Conservation (phyloP, 768 basidiomycete genomes). For the Phylloporus scabripes region DNA sequence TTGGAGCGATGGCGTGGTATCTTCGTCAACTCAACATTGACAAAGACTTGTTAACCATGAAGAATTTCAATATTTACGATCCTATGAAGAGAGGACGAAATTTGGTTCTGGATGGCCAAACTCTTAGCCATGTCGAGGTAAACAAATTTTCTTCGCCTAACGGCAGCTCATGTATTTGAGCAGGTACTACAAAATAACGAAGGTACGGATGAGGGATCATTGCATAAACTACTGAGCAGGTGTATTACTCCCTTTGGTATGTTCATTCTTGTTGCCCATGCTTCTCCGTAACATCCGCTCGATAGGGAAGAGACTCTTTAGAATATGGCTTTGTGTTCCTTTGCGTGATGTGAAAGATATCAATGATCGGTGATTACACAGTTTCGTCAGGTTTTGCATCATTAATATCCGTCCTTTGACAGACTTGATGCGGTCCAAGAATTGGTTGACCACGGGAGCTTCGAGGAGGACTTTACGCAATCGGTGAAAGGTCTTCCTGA, state of each 20-base stretch:
- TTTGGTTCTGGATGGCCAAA: conserved; percentile 88
- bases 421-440: conserved; percentile 95
- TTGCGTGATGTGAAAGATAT: conserved; percentile 77
- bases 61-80: conserved; percentile 96
- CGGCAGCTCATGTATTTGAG: conserved; percentile 4
- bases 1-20: conserved; percentile 94
- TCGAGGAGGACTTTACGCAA: conserved; percentile 68
- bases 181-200: conserved; percentile 88
- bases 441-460: conserved; percentile 72
- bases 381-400: conserved; percentile 7
- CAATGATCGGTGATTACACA: conserved; percentile 65
- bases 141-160: neutral
- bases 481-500: conserved; percentile 84
- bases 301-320: conserved; percentile 88
- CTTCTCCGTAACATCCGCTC: conserved; percentile 6
- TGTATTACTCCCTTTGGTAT: conserved; percentile 90
- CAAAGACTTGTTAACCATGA: conserved; percentile 91
- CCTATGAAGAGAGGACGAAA: conserved; percentile 89
- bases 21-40: conserved; percentile 93
- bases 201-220: conserved; percentile 86
- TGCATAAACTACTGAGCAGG: conserved; percentile 73
- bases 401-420: conserved; percentile 15
- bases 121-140: conserved; percentile 70
- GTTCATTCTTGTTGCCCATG: conserved; percentile 6
- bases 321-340: conserved; percentile 95